phyloP scores from a whole-genome alignment of 495 filamentous ascomycete species.

The Barbatosphaeria neglecta region DNA sequence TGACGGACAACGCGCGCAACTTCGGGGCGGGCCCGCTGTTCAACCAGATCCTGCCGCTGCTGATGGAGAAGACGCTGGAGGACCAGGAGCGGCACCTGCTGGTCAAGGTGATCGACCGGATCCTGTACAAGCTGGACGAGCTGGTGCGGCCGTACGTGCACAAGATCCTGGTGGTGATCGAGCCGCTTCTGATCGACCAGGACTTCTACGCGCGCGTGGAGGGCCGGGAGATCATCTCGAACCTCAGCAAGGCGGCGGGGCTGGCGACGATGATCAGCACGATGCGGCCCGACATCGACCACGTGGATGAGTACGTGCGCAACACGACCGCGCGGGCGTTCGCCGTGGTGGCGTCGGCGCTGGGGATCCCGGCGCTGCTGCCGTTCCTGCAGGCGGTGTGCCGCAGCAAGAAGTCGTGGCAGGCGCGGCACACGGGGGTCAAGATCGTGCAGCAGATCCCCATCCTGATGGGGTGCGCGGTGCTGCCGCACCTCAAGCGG shows the following conservation, averaged over 20 bases:
- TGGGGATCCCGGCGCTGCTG: slow-evolving; percentile 89
- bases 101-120: slow-evolving; percentile 97
- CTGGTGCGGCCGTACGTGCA: slow-evolving; percentile 94
- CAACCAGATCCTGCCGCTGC: slow-evolving; percentile 91
- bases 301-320: slow-evolving; percentile 96
- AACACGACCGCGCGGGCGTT: slow-evolving; percentile 98
- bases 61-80: slow-evolving; percentile 98
- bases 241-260: slow-evolving; percentile 91
- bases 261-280: slow-evolving; percentile 98
- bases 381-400: slow-evolving; percentile 94
- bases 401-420: slow-evolving; percentile 97
- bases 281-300: slow-evolving; percentile 98
- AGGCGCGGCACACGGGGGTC: slow-evolving; percentile 96
- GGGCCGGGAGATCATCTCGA: slow-evolving; percentile 97
- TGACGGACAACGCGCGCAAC: slow-evolving; percentile 95
- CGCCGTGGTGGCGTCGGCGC: slow-evolving; percentile 90
- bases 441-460: slow-evolving; percentile 99
- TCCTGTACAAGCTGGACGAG: slow-evolving; percentile 97
- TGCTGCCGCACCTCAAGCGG: slow-evolving; percentile 90
- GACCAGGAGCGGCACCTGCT: slow-evolving; percentile 97
- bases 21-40: slow-evolving; percentile 93
- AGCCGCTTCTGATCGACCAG: slow-evolving; percentile 96
- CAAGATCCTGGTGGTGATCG: slow-evolving; percentile 98
- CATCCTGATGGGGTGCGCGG: slow-evolving; percentile 98
- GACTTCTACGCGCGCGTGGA: slow-evolving; percentile 99